Evolutionary conservation across 441 rosid genomes (phyloP), one percentile per base, ranked within the genome.

Genomic region (Theobroma grandiflorum): DNA sequence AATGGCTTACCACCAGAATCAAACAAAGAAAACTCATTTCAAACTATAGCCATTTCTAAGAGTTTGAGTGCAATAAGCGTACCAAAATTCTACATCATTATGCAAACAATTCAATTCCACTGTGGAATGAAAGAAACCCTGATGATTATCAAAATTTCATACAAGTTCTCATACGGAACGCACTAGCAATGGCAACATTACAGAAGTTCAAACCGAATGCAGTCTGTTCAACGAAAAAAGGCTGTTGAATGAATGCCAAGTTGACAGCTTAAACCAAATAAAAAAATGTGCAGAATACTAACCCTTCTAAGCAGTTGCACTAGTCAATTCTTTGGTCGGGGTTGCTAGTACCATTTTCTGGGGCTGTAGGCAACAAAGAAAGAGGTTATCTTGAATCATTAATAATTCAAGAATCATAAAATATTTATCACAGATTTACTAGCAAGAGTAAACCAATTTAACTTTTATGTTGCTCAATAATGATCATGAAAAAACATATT

Each of bases 321-420:
- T 68, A 8, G 83, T 80, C 81, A 85, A 42, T 66, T 83, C 83
- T 68, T 86, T 86, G 50, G 82, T 15, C 31, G 78, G 53, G 14
- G 75, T 22, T 43, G 58, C 79, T 33, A 76, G 79, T 45, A 84
- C 85, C 45, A 88, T 81, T 71, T 86, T 58, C 69, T 82, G 87
- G 47, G 92, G 90, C 94, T 91, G 94, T 78, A 81, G 45, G 11
- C 72, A 68, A 9, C 57, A 7, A 50, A n/a, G 40, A 75, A 38
- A 64, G 37, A 15, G 15, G 66, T 42, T n/a, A 58, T 22, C 73
- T 37, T 62, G 2, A 35, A 18, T 18, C 38, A 61, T 8, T 26
- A 53, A 10, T 69, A 49, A 16, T 53, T 59, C 7, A 45, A 67
- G 14, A 35, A 40, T 11, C 33, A 59, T 11, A 14, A 0, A 40